A percentile compares a stretch with the other conserved stretches of the same genome.
Conservation (phyloP, 768 basidiomycete genomes). For the Kwoniella shandongensis region DNA sequence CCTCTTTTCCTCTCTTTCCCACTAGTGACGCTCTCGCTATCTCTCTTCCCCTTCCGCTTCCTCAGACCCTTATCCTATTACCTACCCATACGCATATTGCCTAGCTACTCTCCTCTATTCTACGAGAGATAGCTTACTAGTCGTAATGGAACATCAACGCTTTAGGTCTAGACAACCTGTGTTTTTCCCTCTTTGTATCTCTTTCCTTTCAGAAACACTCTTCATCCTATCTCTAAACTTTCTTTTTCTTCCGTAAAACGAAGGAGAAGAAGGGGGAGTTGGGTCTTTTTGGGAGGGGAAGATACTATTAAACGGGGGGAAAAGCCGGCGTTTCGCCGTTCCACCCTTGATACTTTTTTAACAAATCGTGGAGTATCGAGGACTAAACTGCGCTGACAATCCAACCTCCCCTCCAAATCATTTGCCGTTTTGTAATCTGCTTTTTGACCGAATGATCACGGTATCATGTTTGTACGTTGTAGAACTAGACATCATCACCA, state of each 20-base stretch:
- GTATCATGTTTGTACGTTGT: too few species aligned
- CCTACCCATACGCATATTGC: constrained; percentile 25
- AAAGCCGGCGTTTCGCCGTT: constrained; percentile 21
- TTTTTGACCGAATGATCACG: too few species aligned
- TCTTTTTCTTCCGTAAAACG: background rate
- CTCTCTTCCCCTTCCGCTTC: too few species aligned
- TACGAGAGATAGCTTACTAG: constrained; percentile 24
- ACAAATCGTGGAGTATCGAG: constrained; percentile 19
- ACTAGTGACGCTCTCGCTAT: too few species aligned
- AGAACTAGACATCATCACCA: too few species aligned
- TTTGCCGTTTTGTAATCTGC: too few species aligned
- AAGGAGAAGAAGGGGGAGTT: too few species aligned
- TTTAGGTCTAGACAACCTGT: constrained; percentile 31
- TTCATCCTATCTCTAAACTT: background rate
- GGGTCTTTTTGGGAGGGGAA: background rate
- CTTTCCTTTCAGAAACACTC: background rate
- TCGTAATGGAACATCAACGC: constrained; percentile 22
- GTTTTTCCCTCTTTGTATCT: background rate
- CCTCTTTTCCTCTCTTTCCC: background rate
- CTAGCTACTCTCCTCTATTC: constrained; percentile 18
- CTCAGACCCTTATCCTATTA: background rate
- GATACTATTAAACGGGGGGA: background rate
- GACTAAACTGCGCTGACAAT: constrained; percentile 18
- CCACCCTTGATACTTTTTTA: constrained; percentile 23
- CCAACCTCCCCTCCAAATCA: too few species aligned